Evolutionary conservation across 148 eudicot genomes (phyloP).

Genomic region (Euryodendron excelsum): DNA sequence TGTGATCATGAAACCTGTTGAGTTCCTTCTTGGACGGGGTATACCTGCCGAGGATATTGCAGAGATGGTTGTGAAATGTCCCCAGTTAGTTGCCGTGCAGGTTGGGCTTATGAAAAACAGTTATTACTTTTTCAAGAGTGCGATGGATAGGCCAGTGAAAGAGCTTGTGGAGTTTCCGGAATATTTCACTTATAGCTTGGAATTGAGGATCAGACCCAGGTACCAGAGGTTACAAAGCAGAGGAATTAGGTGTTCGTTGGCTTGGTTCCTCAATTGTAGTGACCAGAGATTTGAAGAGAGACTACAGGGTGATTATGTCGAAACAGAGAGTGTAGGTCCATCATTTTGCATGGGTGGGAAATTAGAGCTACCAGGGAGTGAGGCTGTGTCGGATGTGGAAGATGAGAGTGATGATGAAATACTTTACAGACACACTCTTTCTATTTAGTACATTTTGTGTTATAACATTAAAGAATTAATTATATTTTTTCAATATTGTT

Average conservation of each 20-base stretch:
- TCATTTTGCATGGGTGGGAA: slow-evolving; percentile 86
- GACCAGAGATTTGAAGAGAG: slow-evolving; percentile 90
- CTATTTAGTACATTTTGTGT: slow-evolving; percentile 39
- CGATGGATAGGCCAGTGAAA: slow-evolving; percentile 78
- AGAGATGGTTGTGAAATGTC: slow-evolving; percentile 80
- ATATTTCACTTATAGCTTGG: slow-evolving; percentile 90
- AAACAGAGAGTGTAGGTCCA: slow-evolving; percentile 62
- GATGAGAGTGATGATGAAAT: slow-evolving; percentile 93
- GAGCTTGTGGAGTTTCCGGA: slow-evolving; percentile 94
- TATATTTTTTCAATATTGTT: neutral
- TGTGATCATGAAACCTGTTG: slow-evolving; percentile 77
- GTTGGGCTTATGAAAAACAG: slow-evolving; percentile 86
- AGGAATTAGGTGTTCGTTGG: slow-evolving; percentile 71
- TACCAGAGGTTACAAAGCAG: slow-evolving; percentile 62
- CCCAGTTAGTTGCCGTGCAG: slow-evolving; percentile 67
- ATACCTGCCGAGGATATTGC: slow-evolving; percentile 61
- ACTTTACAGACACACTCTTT: slow-evolving; percentile 85
- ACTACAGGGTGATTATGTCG: slow-evolving; percentile 56
- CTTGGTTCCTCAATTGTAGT: slow-evolving; percentile 89
- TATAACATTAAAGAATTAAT: neutral
- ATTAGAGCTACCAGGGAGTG: slow-evolving; percentile 67
- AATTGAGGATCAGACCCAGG: slow-evolving; percentile 84
- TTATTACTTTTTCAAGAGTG: slow-evolving; percentile 88
- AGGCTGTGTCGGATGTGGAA: slow-evolving; percentile 56
- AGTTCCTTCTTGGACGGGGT: slow-evolving; percentile 66